Evolutionary conservation across 2,329 filamentous ascomycete genomes (phyloP).

Genomic region (Clonostachys chloroleuca): DNA sequence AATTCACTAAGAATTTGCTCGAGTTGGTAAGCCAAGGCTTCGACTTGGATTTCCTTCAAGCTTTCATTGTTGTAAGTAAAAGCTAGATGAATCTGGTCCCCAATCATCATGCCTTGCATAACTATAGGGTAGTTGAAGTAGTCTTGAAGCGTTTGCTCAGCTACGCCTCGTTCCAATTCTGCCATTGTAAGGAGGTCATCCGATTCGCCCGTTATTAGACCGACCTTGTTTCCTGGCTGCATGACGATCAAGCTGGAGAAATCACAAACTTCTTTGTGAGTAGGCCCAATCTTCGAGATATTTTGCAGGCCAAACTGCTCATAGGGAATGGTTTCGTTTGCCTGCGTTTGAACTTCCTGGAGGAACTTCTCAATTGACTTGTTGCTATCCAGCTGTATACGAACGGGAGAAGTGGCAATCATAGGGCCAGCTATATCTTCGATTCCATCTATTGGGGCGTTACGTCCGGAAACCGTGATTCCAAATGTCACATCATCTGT

Average conservation of each 20-base stretch:
- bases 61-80: slow-evolving; percentile 3
- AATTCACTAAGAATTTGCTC: neutral
- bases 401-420: slow-evolving; percentile 8
- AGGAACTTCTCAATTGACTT: slow-evolving; percentile 6
- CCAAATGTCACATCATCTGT: slow-evolving; percentile 18
- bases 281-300: slow-evolving; percentile 8
- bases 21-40: slow-evolving; percentile 7
- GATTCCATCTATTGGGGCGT: slow-evolving; percentile 9
- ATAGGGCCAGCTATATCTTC: slow-evolving; percentile 8
- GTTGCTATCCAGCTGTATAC: slow-evolving; percentile 2
- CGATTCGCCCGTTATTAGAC: neutral
- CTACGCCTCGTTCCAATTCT: slow-evolving; percentile 19
- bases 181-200: neutral
- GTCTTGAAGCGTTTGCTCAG: slow-evolving; percentile 11
- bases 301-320: slow-evolving; percentile 15
- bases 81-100: neutral
- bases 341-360: slow-evolving; percentile 5
- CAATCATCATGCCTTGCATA: slow-evolving; percentile 1
- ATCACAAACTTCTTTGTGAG: slow-evolving; percentile 8
- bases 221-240: slow-evolving; percentile 2
- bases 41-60: slow-evolving; percentile 3
- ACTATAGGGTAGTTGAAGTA: slow-evolving; percentile 5
- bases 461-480: slow-evolving; percentile 2
- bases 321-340: slow-evolving; percentile 10
- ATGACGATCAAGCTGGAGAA: slow-evolving; percentile 12